These are phyloP conservation scores for Cucurbita moschata DNA, from an alignment of 306 rosid species.

Conservation along the genomic window DNA sequence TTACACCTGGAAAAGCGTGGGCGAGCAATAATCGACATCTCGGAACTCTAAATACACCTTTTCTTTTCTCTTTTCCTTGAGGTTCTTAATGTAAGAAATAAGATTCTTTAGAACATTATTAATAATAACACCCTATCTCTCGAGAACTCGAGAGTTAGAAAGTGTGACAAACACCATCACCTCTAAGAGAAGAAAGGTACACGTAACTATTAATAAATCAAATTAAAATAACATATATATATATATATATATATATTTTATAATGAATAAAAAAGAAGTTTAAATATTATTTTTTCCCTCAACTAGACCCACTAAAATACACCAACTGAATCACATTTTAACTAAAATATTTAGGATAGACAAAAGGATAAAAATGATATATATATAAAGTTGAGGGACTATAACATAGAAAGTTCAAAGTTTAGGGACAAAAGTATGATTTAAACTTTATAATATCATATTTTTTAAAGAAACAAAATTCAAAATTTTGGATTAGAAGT, in stretches of 20 bases:
- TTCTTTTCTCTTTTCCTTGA: not conserved
- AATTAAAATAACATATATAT: no score
- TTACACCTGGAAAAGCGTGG: not conserved
- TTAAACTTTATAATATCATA: not conserved
- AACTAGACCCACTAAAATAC: no score
- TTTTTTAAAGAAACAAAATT: no score
- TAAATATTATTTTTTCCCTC: no score
- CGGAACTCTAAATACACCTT: conserved; percentile 16
- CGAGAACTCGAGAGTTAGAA: not conserved
- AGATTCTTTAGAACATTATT: conserved; percentile 18
- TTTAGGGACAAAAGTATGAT: not conserved
- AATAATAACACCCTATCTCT: conserved; percentile 14
- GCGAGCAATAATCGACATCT: conserved; percentile 15
- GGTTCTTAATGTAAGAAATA: conserved; percentile 3
- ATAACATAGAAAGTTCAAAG: not conserved
- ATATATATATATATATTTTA: no score
- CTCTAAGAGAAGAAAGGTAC: no score
- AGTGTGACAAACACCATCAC: not conserved
- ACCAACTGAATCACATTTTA: not conserved
- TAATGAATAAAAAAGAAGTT: no score
- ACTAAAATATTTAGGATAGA: not conserved
- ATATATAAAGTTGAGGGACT: not conserved
- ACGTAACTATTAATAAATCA: no score
- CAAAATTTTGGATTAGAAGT: not conserved
- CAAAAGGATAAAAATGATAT: not conserved